A percentile compares a stretch with the other conserved stretches of the same genome.
Evolutionary conservation across 371 early-diverging fungal genomes (phyloP).

Genomic region (Parasitella parasitica): DNA sequence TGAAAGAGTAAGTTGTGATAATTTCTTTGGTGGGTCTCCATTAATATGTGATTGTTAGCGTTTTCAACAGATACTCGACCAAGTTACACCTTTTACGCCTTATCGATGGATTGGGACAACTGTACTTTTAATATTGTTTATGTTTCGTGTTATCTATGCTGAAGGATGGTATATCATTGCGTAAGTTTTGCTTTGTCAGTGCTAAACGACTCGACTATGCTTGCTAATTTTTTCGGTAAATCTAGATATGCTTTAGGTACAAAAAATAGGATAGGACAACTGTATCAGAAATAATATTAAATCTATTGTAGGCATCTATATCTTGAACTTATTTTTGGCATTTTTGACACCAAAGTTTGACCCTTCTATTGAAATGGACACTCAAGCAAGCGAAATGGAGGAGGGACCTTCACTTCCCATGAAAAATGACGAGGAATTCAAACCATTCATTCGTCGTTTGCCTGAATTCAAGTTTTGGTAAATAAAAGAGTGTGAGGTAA

Average conservation of each 20-base stretch:
- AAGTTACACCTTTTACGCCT: slow-evolving; percentile 68
- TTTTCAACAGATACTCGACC: slow-evolving; percentile 50
- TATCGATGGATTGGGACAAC: slow-evolving; percentile 79
- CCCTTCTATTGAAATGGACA: slow-evolving; percentile 77
- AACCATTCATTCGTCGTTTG: slow-evolving; percentile 96
- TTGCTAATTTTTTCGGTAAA: not conserved
- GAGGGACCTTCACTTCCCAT: slow-evolving; percentile 82
- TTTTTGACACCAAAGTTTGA: slow-evolving; percentile 97
- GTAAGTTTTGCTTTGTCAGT: slow-evolving; percentile 30
- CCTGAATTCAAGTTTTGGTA: slow-evolving; percentile 99
- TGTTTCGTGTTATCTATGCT: slow-evolving; percentile 76
- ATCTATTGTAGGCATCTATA: slow-evolving; percentile 80
- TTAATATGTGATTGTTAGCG: not conserved
- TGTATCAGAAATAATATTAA: not conserved
- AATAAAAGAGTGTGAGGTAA: not conserved
- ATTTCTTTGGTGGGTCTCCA: not conserved
- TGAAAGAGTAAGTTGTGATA: slow-evolving; percentile 33
- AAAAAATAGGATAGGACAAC: not conserved
- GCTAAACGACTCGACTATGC: not conserved
- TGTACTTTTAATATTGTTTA: slow-evolving; percentile 66
- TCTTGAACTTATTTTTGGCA: slow-evolving; percentile 91
- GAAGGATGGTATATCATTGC: slow-evolving; percentile 97
- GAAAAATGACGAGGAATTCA: slow-evolving; percentile 94
- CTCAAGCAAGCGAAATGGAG: slow-evolving; percentile 71
- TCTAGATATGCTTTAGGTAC: slow-evolving; percentile 57